phyloP scores from a whole-genome alignment of 495 filamentous ascomycete genomes.

The Aspergillus biplanus region DNA sequence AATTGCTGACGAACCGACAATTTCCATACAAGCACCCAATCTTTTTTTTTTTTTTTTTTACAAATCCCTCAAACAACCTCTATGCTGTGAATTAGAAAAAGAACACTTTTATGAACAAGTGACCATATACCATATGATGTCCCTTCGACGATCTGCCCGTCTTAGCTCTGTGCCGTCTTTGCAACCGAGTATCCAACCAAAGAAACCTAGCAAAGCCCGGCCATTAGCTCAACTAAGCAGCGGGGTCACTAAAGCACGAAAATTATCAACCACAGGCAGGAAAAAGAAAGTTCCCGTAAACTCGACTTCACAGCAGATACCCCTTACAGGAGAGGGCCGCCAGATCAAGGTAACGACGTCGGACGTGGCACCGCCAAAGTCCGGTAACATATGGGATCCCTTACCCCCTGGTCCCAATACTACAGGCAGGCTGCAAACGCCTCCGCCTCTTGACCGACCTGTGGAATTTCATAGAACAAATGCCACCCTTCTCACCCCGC shows the following conservation, averaged over 20 bases:
- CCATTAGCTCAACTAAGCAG: slow-evolving; percentile 22
- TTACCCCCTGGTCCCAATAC: slow-evolving; percentile 21
- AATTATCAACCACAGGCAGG: slow-evolving; percentile 23
- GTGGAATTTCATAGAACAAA: slow-evolving; percentile 69
- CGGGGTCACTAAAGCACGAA: slow-evolving; percentile 38
- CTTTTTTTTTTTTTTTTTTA: too few relatives aligned
- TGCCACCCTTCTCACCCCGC: slow-evolving; percentile 77
- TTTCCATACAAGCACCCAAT: too few relatives aligned
- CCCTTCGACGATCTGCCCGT: slow-evolving; percentile 61
- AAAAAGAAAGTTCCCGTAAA: slow-evolving; percentile 12
- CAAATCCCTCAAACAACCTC: too few relatives aligned
- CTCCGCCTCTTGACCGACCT: slow-evolving; percentile 55
- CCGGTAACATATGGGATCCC: slow-evolving; percentile 21
- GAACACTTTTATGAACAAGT: too few relatives aligned
- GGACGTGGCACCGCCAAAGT: slow-evolving; percentile 9
- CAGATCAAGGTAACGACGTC: slow-evolving; percentile 1
- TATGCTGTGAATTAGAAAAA: too few relatives aligned
- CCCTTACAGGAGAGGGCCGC: background rate
- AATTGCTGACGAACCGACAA: too few relatives aligned
- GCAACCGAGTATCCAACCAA: slow-evolving; percentile 37
- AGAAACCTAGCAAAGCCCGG: slow-evolving; percentile 30
- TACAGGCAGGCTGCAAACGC: slow-evolving; percentile 36
- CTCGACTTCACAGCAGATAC: background rate
- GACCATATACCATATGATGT: slow-evolving; percentile 40
- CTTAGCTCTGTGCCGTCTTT: slow-evolving; percentile 52